Base-by-base conservation (phyloP, 2,329 filamentous ascomycete genomes). In the Aureobasidium sp. region DNA sequence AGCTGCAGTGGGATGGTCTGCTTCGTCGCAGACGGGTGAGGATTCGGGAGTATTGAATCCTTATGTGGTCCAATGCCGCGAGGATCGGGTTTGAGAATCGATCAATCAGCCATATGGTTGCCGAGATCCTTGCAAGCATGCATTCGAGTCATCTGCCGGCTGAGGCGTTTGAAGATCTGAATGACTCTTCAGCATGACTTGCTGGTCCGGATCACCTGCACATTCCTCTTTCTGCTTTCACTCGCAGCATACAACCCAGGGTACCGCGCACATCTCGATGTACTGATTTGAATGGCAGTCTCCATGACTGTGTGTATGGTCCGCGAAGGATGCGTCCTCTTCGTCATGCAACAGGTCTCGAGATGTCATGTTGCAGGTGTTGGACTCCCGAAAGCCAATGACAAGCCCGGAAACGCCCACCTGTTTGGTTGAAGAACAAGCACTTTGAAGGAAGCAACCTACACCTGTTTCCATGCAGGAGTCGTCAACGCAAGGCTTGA, bases 341-440 rank as follows among this genome's bases (percentile, higher is more conserved):
- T 42, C 51, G 51, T 55, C 47, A 51, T 29, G 15, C 22, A 41
- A 25, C 37, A 55, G n/a, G 22, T 12, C 37, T 25, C 37, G 22
- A 55, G 25, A 42, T 55, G 37, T 55, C 51, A 31, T 22, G 12
- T 34, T 11, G 29, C 53, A 34, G 17, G 20, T 20, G 17, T 36
- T 57, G 29, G 15, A 17, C 27, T 31, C 17, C 17, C 29, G n/a
- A 14, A 45, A 57, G 53, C 53, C 53, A 57, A 57, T 57, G 17
- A 36, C n/a, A 57, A 45, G 41, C 36, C 29, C 11, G n/a, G 20
- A 45, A 45, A 34, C 53, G 53, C 39, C 53, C 53, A 57, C 53
- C 39, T 57, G 53, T 12, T 11, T 22, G 41, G 41, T 25, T 29
- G 5, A n/a, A 57, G n/a, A 34, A 44, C 39, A 45, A 57, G 53